Base-by-base conservation (phyloP, 345 rosid genomes). In the Moricandia arvensis region DNA sequence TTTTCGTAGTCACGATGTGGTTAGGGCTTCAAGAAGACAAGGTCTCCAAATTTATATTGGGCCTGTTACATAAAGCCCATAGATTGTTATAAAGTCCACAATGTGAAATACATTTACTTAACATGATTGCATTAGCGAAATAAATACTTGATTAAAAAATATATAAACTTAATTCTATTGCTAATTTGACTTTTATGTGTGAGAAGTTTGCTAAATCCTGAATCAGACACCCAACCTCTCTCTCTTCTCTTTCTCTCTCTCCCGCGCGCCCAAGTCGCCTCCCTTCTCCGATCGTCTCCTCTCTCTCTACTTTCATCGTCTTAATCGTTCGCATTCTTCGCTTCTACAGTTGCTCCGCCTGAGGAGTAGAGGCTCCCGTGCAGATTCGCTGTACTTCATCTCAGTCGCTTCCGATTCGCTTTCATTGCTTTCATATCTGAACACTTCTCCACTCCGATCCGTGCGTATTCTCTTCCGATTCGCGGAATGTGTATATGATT, bases 201-300 rank as follows among this genome's bases (percentile, higher is more conserved):
- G 34, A 1, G 15, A 55, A 37, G 35, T 24, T 68, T 59, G 68
- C 68, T 63, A 51, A 74, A 58, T 67, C 60, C 70, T 10, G 66
- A 65, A 35, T 34, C 77, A 59, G 73, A 58, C 63, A 24, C n/a
- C n/a, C 47, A 59, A 45, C 51, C 68, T 53, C 38, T 59, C 18
- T 21, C 13, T 17, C 60, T 21, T 27, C 34, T 37, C 41, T 13
- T 1, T 63, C 12, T 66, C 73, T 57, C 87, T 76, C 86, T 77
- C 81, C 85, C 88, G 88, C 85, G 86, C 90, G 87, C 83, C 81
- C 82, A 86, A 84, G 69, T 84, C 86, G 84, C 83, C 73, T 66
- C 68, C 84, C 75, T 80, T 80, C 85, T 74, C 85, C 87, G 79
- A 85, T 84, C 77, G 81, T 70, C 75, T 34, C 66, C 75, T 2